Conservation (phyloP, 2,329 filamentous ascomycete species). For the Cladophialophora carrionii region DNA sequence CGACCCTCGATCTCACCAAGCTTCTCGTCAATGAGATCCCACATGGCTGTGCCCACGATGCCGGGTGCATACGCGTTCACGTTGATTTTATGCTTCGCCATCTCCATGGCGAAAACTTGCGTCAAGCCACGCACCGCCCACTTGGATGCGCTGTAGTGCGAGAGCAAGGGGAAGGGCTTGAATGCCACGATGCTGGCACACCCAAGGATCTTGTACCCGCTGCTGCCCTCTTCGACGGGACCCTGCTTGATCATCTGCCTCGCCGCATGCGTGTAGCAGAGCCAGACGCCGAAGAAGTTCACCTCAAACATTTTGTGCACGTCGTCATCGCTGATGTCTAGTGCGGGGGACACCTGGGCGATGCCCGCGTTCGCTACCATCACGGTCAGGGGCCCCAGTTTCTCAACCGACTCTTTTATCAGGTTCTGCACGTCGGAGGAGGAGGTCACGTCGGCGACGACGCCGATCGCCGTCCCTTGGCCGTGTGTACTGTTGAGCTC, state of each 20-base stretch:
- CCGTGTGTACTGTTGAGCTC: slow-evolving; percentile 37
- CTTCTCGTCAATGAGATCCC: slow-evolving; percentile 68
- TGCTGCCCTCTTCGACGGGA: slow-evolving; percentile 44
- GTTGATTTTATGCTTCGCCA: slow-evolving; percentile 66
- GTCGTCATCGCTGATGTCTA: slow-evolving; percentile 62
- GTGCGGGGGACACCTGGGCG: slow-evolving; percentile 58
- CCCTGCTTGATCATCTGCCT: slow-evolving; percentile 67
- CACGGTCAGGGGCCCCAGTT: slow-evolving; percentile 56
- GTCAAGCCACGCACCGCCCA: slow-evolving; percentile 69
- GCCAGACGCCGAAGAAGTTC: slow-evolving; percentile 66
- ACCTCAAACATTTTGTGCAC: slow-evolving; percentile 63
- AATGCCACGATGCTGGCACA: slow-evolving; percentile 58
- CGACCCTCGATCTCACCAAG: slow-evolving; percentile 57
- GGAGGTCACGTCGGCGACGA: slow-evolving; percentile 65
- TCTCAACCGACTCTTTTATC: slow-evolving; percentile 56
- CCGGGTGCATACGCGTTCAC: slow-evolving; percentile 70
- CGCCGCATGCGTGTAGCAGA: slow-evolving; percentile 66
- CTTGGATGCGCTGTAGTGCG: slow-evolving; percentile 67
- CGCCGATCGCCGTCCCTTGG: slow-evolving; percentile 51
- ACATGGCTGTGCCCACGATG: slow-evolving; percentile 69
- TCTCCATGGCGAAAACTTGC: slow-evolving; percentile 68
- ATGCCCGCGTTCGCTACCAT: slow-evolving; percentile 68
- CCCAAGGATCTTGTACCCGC: slow-evolving; percentile 56
- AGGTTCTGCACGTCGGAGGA: slow-evolving; percentile 57
- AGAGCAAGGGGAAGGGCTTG: slow-evolving; percentile 62